Base-by-base conservation (phyloP, 139 green algal species). In the Spirogloea muscicola region DNA sequence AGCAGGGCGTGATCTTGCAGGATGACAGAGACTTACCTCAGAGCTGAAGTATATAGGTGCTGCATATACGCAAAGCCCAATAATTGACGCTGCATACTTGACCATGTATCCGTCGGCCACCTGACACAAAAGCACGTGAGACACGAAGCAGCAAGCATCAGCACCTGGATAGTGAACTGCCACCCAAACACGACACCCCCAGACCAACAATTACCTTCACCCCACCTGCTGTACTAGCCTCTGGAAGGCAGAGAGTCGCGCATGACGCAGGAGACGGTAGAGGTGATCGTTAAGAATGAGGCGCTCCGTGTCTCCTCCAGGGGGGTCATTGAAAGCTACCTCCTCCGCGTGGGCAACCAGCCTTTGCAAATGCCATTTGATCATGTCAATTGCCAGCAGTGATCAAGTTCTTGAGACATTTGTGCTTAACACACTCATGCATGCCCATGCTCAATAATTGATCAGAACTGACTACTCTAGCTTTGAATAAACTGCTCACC, bases 241-340 rank as follows among this genome's bases (percentile, higher is more conserved):
- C 83, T 95, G 91, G 72, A 96, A 87, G 29, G 90, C 85, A 16
- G 88, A 92, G 21, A 96, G 84, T 33, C 85, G 74, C 18, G 81
- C 84, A 84, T 95, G 93, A 21, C 80, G 78, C 43, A 95, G 68
- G 59, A 97, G 84, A n/a, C 91, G 77, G 21, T 82, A 72, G 58
- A 97, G 86, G 84, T 96, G 90, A 84, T 93, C 84, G 85, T 96
- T 95, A 7, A 97, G 84, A 48, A 97, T 89, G 33, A 96, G 84
- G 72, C 90, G 72, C 83, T 97, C 92, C 0, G 88, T 84, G 33
- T 82, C 81, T 25, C 86, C 87, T 0, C 84, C 82, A 0, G 88
- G 88, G 0, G 92, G 92, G 85, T 97, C 92, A 76, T 97, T 97
- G 87, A 93, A 97, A 13, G 91, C 91, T 58, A 96, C 76, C 84